A percentile compares a stretch with the other conserved stretches of the same genome.
Conservation (phyloP, 2,329 filamentous ascomycete species). For the Ramichloridium luteum region DNA sequence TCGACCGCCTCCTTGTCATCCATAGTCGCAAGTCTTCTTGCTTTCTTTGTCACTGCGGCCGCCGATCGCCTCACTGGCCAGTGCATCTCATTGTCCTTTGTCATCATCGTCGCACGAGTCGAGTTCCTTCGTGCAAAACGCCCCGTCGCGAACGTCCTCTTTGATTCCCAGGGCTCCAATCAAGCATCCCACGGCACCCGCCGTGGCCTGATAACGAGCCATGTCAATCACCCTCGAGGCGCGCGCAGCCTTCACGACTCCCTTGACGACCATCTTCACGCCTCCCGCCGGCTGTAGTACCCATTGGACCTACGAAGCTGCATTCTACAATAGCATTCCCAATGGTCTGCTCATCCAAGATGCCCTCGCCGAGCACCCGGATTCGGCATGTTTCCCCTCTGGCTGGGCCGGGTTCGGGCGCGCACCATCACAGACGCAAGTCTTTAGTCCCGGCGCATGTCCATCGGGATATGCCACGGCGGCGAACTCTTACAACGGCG, state of each 20-base stretch:
- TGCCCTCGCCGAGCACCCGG: constrained; percentile 3
- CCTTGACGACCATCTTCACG: constrained; percentile 14
- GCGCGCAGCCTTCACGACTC: neutral
- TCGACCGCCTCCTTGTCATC: no score
- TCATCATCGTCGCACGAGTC: no score
- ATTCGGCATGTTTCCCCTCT: constrained; percentile 9
- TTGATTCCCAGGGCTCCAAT: no score
- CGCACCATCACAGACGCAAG: constrained; percentile 4
- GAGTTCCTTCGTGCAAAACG: no score
- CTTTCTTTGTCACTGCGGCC: no score
- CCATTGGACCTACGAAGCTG: constrained; percentile 16
- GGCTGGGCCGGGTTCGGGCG: constrained; percentile 11
- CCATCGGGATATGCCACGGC: constrained; percentile 19
- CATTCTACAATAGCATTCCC: constrained; percentile 8
- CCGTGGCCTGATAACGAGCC: no score
- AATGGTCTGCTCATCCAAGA: constrained; percentile 17
- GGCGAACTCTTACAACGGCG: constrained; percentile 8
- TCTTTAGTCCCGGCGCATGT: constrained; percentile 19
- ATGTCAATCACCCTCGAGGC: neutral
- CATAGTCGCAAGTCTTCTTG: no score
- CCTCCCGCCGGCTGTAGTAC: constrained; percentile 14
- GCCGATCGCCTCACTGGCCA: no score
- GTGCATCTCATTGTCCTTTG: no score
- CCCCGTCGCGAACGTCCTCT: no score
- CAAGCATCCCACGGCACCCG: no score